phyloP scores from a whole-genome alignment of 2,329 filamentous ascomycete genomes.

The Colletotrichum endophyticum region DNA sequence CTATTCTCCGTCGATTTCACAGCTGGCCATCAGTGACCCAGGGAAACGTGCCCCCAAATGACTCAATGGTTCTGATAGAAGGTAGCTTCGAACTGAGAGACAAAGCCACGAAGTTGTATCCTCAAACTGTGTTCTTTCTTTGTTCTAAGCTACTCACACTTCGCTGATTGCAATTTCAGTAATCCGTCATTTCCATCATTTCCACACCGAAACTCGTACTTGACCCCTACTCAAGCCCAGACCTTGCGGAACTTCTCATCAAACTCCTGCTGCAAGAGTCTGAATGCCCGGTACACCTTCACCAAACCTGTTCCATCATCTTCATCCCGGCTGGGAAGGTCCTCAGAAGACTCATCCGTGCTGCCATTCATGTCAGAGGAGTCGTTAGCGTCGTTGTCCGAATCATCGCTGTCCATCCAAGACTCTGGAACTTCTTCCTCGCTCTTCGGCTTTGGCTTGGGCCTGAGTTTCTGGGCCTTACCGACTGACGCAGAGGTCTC shows the following conservation, averaged over 20 bases:
- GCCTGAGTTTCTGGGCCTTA: background rate
- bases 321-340: background rate
- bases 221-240: constrained; percentile 52
- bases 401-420: constrained; percentile 44
- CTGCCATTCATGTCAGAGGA: background rate
- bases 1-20: background rate
- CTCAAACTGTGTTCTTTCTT: too few species aligned
- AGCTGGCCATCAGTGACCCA: background rate
- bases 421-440: constrained; percentile 46
- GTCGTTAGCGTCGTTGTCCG: constrained; percentile 31
- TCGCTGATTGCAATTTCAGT: background rate
- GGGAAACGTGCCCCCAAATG: background rate
- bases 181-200: background rate
- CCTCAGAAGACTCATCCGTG: background rate
- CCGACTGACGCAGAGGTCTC: background rate
- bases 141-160: too few species aligned
- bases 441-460: constrained; percentile 33
- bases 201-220: background rate
- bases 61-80: background rate
- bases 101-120: background rate
- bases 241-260: constrained; percentile 67
- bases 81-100: background rate
- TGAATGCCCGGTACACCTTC: constrained; percentile 65
- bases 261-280: constrained; percentile 62
- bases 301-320: constrained; percentile 51